Percentiles rank a stretch among this genome's conserved stretches.
Conservation (phyloP, 2,329 filamentous ascomycete genomes). For the Passalora sequoiae region DNA sequence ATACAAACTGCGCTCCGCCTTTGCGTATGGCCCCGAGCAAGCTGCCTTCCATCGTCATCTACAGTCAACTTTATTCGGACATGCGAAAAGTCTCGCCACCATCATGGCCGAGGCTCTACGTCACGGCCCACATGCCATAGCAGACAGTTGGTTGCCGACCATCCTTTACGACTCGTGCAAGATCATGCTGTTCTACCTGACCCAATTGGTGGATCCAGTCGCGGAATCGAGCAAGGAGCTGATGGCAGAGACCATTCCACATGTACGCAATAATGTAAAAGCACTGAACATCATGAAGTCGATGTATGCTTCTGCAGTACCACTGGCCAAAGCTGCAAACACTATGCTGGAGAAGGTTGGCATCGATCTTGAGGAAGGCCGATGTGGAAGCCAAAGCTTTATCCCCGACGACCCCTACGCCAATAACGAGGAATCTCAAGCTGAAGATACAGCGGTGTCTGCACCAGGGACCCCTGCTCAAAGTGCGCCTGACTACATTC, state of each 20-base stretch:
- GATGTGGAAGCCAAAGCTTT: constrained; percentile 15
- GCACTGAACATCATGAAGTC: constrained; percentile 23
- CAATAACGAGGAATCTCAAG: constrained; percentile 11
- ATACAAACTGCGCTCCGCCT: constrained; percentile 22
- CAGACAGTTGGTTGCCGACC: constrained; percentile 22
- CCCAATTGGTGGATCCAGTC: constrained; percentile 21
- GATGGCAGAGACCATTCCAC: constrained; percentile 22
- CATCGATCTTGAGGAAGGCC: constrained; percentile 17
- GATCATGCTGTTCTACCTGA: constrained; percentile 26
- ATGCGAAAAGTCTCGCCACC: constrained; percentile 21
- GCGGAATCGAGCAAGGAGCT: constrained; percentile 18
- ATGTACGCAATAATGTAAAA: constrained; percentile 23
- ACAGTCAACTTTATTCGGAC: constrained; percentile 21
- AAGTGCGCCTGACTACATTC: constrained; percentile 24
- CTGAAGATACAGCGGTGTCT: constrained; percentile 15
- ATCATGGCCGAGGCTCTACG: constrained; percentile 24
- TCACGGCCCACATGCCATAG: constrained; percentile 23
- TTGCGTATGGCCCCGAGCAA: constrained; percentile 22
- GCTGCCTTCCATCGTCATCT: constrained; percentile 19
- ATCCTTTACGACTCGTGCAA: constrained; percentile 26
- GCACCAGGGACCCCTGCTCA: constrained; percentile 22
- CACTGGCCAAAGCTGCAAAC: constrained; percentile 20
- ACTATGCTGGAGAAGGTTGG: constrained; percentile 25
- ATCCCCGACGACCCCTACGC: constrained; percentile 24
- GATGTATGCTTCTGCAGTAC: constrained; percentile 22